Base-by-base conservation (phyloP, 148 eudicot species). In the Linanthus parryae region DNA sequence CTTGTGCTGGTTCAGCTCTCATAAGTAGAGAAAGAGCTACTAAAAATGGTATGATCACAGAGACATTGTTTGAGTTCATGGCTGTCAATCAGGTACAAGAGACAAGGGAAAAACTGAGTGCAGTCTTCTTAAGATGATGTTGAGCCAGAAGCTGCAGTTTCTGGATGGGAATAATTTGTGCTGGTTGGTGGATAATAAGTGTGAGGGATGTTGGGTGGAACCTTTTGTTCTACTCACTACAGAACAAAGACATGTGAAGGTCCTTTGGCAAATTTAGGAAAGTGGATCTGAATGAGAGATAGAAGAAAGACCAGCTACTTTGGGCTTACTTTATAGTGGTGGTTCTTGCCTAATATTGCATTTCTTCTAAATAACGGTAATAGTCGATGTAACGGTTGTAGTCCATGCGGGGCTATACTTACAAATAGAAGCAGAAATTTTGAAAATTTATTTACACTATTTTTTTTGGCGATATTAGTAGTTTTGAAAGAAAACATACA, bases 221-320 rank as follows among this genome's bases (percentile, higher is more conserved):
- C 19, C 19, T 62, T 65, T 53, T 30, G 68, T 68, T 61, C 37
- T 58, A 30, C 55, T 37, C 58, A 23, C 29, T 30, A 35, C 49
- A 71, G n/a, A 75, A 81, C 90, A 89, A 67, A 77, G 71, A 66
- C 97, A 79, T 89, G 94, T 89, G 94, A 88, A 56, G 56, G 73
- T 79, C 68, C 58, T 70, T 77, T 66, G 80, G 76, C 66, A 43
- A 50, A 40, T 47, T 73, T 64, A 69, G 73, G 48, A 17, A 13
- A 52, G 54, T 17, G 49, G 63, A 57, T 67, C 56, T 49, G 27
- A 34, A 47, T 22, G 20, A 31, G 44, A 33, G 46, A 53, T 15
- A 44, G 26, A 44, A 37, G 50, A 12, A 12, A 29, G 12, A 21
- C 30, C 16, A 48, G 26, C 7, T 46, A 46, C 27, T 9, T 35